phyloP scores from a whole-genome alignment of 2,329 filamentous ascomycete genomes.

The Raffaelea deltoideospora region DNA sequence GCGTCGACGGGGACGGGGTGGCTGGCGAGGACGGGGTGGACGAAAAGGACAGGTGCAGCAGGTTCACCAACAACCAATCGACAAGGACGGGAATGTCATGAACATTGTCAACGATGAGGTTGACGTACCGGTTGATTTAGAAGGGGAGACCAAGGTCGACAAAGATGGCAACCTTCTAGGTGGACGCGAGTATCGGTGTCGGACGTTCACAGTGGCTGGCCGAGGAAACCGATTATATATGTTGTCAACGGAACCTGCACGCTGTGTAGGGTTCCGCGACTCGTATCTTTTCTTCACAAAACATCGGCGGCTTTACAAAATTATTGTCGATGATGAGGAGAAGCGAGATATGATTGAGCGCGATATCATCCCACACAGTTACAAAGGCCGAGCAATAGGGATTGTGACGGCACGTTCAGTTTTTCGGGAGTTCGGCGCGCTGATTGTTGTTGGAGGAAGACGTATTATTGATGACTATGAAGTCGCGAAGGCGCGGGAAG shows the following conservation, averaged over 20 bases:
- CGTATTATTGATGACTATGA: slow-evolving; percentile 84
- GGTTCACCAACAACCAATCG: slow-evolving; percentile 65
- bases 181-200: slow-evolving; percentile 83
- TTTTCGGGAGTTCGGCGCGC: slow-evolving; percentile 88
- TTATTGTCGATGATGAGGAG: slow-evolving; percentile 94
- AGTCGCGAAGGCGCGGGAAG: slow-evolving; percentile 55
- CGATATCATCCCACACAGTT: slow-evolving; percentile 91
- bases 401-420: slow-evolving; percentile 93
- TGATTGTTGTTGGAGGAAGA: slow-evolving; percentile 83
- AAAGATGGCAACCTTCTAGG: slow-evolving; percentile 70
- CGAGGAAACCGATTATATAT: slow-evolving; percentile 85
- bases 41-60: slow-evolving; percentile 54
- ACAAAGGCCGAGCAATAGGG: slow-evolving; percentile 94
- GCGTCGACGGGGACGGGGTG: slow-evolving; percentile 49
- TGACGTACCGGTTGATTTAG: slow-evolving; percentile 68
- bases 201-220: slow-evolving; percentile 81
- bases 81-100: slow-evolving; percentile 85
- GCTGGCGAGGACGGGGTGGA: slow-evolving; percentile 54
- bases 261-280: slow-evolving; percentile 92
- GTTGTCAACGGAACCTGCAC: slow-evolving; percentile 92
- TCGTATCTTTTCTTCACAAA: slow-evolving; percentile 99
- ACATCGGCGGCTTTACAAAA: slow-evolving; percentile 91
- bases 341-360: slow-evolving; percentile 93
- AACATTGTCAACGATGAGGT: slow-evolving; percentile 89
- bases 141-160: slow-evolving; percentile 88